Evolutionary conservation across 2,329 filamentous ascomycete genomes (phyloP).

Genomic region (Trichophyton benhamiae): DNA sequence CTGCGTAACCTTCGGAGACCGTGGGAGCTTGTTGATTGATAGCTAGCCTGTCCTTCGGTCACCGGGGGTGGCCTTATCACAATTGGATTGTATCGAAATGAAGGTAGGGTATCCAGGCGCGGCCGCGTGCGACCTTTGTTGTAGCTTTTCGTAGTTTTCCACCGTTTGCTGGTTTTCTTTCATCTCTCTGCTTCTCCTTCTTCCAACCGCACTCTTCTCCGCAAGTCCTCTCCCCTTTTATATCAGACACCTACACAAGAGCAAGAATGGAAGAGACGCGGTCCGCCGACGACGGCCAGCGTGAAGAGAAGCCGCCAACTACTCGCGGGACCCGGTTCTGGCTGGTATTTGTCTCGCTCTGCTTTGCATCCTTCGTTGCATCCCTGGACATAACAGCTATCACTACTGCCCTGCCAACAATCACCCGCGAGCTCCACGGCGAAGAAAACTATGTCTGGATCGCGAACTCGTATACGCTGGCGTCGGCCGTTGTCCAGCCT

Average conservation of each 20-base stretch:
- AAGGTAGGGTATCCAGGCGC: not conserved
- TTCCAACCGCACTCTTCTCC: not conserved
- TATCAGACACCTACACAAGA: not conserved
- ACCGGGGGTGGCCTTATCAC: not conserved
- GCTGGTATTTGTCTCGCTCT: not conserved
- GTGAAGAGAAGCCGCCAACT: not conserved
- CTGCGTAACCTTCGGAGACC: not conserved
- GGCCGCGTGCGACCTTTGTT: not conserved
- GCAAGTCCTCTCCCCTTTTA: not conserved
- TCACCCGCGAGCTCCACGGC: conserved; percentile 1
- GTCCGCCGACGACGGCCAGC: not conserved
- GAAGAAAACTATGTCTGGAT: conserved; percentile 6
- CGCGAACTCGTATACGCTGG: not conserved
- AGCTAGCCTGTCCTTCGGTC: not conserved
- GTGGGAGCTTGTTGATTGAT: not conserved
- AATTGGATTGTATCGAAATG: not conserved
- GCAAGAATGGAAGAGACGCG: not conserved
- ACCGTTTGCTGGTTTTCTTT: not conserved
- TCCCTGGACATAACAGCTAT: conserved; percentile 5
- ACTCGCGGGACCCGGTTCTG: not conserved
- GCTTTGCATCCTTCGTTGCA: not conserved
- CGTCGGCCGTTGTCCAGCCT: conserved; percentile 1
- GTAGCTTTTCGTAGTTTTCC: not conserved
- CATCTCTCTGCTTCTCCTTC: not conserved
- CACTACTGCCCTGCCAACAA: conserved; percentile 7